Evolutionary conservation across 225 moss, liverwort and hornwort genomes (phyloP).

Genomic region (Rhytidiadelphus loreus): DNA sequence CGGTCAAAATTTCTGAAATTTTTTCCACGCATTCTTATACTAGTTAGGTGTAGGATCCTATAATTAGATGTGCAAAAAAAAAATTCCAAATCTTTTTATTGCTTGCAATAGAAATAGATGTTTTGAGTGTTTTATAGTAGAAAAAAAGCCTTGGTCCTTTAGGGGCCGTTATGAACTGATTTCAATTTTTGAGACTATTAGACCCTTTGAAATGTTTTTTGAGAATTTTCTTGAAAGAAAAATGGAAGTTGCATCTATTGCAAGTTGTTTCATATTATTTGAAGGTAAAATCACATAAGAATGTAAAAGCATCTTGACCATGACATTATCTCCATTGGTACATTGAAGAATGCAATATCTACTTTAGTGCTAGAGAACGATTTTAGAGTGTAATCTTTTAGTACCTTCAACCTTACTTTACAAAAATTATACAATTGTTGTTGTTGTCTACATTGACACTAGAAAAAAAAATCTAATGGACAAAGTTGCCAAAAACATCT

Average conservation of each 20-base stretch:
- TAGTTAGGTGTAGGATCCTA: no score
- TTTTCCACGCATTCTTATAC: no score
- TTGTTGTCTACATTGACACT: neutral
- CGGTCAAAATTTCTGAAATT: no score
- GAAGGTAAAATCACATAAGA: neutral
- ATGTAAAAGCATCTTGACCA: neutral
- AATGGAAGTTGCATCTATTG: neutral
- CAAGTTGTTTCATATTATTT: neutral
- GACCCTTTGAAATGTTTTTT: neutral
- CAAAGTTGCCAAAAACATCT: neutral
- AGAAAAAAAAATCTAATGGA: neutral
- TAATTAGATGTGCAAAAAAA: no score
- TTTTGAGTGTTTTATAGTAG: no score
- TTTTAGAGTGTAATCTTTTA: neutral
- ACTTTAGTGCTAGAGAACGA: accelerated
- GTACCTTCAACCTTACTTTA: neutral
- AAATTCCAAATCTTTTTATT: no score
- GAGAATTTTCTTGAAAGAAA: neutral
- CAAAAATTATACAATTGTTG: neutral
- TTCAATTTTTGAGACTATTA: neutral
- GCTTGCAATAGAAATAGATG: no score
- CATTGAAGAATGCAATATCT: neutral
- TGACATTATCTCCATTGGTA: neutral
- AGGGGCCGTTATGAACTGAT: neutral
- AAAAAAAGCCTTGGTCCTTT: accelerated